Percentiles rank a stretch among this genome's conserved stretches.
phyloP scores from a whole-genome alignment of 2,329 filamentous ascomycete genomes.

The Pestalotiopsis sp. region DNA sequence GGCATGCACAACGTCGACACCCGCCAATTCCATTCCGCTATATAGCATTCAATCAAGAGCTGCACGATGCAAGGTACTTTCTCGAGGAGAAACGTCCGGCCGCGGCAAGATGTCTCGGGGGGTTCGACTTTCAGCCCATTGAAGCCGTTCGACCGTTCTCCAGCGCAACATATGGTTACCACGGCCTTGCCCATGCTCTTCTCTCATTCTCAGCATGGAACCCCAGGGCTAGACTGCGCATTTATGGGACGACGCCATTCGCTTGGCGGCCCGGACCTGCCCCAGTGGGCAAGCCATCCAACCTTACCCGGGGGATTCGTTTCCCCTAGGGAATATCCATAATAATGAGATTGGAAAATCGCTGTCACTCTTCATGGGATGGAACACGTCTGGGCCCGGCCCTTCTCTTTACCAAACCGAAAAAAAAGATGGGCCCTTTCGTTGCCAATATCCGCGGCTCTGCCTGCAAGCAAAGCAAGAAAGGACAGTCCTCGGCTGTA shows the following conservation, averaged over 20 bases:
- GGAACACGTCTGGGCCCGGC: no score
- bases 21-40: no score
- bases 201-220: neutral
- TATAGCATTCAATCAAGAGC: no score
- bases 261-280: neutral
- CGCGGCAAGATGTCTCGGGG: neutral
- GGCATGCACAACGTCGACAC: no score
- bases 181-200: no score
- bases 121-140: neutral
- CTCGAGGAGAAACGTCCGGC: neutral
- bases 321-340: neutral
- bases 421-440: no score
- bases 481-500: no score
- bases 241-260: neutral
- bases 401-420: no score
- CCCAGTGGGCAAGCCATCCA: neutral
- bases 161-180: no score
- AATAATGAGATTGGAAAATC: neutral
- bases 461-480: neutral
- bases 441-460: neutral
- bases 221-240: neutral
- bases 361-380: no score
- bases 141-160: neutral
- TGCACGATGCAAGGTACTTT: no score
- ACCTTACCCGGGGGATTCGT: neutral